Percentiles rank a stretch among this genome's conserved stretches.
Conservation (phyloP, 2,329 filamentous ascomycete genomes). For the Knufia fluminis region DNA sequence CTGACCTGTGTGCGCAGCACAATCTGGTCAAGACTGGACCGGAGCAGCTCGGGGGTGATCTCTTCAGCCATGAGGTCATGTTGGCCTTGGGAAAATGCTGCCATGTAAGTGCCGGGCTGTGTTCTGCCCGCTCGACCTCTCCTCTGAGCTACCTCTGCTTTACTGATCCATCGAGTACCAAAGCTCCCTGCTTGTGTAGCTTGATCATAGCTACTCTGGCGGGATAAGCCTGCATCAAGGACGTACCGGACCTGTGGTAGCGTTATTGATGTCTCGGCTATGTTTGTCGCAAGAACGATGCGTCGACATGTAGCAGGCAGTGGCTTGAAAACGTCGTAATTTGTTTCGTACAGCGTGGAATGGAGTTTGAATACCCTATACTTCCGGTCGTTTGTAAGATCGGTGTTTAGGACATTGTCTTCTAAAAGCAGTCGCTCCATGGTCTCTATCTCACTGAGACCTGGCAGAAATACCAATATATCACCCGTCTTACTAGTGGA, state of each 20-base stretch:
- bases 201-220: slow-evolving; percentile 13
- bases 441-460: slow-evolving; percentile 81
- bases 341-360: slow-evolving; percentile 36
- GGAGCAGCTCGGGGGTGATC: slow-evolving; percentile 69
- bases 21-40: slow-evolving; percentile 27
- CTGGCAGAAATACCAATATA: slow-evolving; percentile 83
- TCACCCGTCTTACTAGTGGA: slow-evolving; percentile 48
- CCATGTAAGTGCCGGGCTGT: slow-evolving; percentile 88
- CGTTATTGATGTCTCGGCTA: slow-evolving; percentile 95
- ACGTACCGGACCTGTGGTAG: slow-evolving; percentile 97
- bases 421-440: slow-evolving; percentile 39
- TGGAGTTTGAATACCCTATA: slow-evolving; percentile 41
- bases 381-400: slow-evolving; percentile 32
- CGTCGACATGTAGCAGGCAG: slow-evolving; percentile 60
- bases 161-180: slow-evolving; percentile 25
- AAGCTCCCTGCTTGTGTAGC: neutral
- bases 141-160: slow-evolving; percentile 92
- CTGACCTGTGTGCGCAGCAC: slow-evolving; percentile 3
- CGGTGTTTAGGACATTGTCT: slow-evolving; percentile 26
- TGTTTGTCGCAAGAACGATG: slow-evolving; percentile 93
- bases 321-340: slow-evolving; percentile 34
- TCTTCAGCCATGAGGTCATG: slow-evolving; percentile 54
- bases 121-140: slow-evolving; percentile 90
- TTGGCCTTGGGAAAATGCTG: slow-evolving; percentile 81
- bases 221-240: slow-evolving; percentile 79